Conservation (phyloP, 208 protist species). For the Acanthamoeba culbertsoni region DNA sequence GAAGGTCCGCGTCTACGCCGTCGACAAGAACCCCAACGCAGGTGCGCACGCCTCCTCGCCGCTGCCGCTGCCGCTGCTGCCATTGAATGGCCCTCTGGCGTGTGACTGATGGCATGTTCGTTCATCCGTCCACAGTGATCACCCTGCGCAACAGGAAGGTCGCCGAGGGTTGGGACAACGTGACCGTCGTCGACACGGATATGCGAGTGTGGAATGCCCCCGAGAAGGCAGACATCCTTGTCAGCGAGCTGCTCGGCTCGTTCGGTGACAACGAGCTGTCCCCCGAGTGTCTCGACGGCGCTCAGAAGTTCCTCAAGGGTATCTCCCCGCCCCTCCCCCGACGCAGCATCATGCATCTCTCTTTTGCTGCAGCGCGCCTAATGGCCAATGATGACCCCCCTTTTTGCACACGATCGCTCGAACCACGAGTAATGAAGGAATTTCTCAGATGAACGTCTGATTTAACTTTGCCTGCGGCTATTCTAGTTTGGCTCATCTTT, state of each 20-base stretch:
- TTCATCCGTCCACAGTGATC: too few relatives aligned
- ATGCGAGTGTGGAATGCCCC: slow-evolving; percentile 83
- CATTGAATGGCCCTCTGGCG: not conserved
- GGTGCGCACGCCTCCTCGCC: slow-evolving; percentile 83
- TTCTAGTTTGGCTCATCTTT: too few relatives aligned
- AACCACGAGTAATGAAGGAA: not conserved
- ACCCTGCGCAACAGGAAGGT: slow-evolving; percentile 79
- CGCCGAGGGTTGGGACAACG: slow-evolving; percentile 85
- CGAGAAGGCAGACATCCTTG: slow-evolving; percentile 91
- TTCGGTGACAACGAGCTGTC: slow-evolving; percentile 99
- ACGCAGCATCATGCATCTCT: not conserved
- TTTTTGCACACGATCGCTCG: not conserved
- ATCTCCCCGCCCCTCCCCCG: not conserved
- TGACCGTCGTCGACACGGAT: slow-evolving; percentile 88
- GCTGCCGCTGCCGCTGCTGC: slow-evolving; percentile 71
- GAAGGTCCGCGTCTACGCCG: slow-evolving; percentile 90
- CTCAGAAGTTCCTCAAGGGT: slow-evolving; percentile 83
- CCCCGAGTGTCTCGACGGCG: slow-evolving; percentile 98
- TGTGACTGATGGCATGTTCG: too few relatives aligned
- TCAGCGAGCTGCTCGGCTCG: slow-evolving; percentile 98
- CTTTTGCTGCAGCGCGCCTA: not conserved
- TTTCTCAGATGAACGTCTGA: not conserved
- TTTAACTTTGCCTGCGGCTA: not conserved
- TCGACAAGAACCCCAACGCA: slow-evolving; percentile 98
- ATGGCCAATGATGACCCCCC: not conserved